Conservation (phyloP, 2,329 filamentous ascomycete species). For the Epichloe coenophiala region DNA sequence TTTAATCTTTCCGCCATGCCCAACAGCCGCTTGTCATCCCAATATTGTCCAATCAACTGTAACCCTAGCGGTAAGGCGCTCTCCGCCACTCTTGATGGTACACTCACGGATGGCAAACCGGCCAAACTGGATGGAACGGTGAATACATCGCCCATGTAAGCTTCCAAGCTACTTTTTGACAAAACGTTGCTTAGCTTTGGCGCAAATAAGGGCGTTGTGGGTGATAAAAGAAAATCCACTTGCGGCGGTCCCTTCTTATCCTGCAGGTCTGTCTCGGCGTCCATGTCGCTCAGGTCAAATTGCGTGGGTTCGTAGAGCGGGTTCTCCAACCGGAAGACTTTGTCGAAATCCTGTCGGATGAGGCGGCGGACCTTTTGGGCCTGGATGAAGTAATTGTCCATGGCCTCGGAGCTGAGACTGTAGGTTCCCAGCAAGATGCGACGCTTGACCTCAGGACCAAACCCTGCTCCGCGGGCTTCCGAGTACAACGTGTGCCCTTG, state of each 20-base stretch:
- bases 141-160: slow-evolving; percentile 88
- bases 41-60: slow-evolving; percentile 71
- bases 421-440: slow-evolving; percentile 85
- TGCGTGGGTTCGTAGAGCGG: slow-evolving; percentile 44
- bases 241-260: slow-evolving; percentile 44
- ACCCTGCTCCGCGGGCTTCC: slow-evolving; percentile 55
- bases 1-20: slow-evolving; percentile 33
- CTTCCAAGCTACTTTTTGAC: slow-evolving; percentile 47
- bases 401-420: slow-evolving; percentile 75
- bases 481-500: slow-evolving; percentile 59
- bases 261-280: slow-evolving; percentile 35
- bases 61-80: slow-evolving; percentile 37
- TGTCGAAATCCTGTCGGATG: slow-evolving; percentile 77
- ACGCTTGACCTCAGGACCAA: slow-evolving; percentile 74
- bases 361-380: slow-evolving; percentile 77
- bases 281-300: slow-evolving; percentile 48
- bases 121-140: slow-evolving; percentile 91
- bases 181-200: slow-evolving; percentile 49
- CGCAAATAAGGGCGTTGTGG: slow-evolving; percentile 72
- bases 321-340: slow-evolving; percentile 57
- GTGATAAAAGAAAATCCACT: slow-evolving; percentile 79
- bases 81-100: slow-evolving; percentile 40
- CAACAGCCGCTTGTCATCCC: slow-evolving; percentile 55
- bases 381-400: slow-evolving; percentile 93
- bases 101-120: slow-evolving; percentile 74